Conservation (phyloP, 768 basidiomycete genomes). For the Lactifluus rugatus region DNA sequence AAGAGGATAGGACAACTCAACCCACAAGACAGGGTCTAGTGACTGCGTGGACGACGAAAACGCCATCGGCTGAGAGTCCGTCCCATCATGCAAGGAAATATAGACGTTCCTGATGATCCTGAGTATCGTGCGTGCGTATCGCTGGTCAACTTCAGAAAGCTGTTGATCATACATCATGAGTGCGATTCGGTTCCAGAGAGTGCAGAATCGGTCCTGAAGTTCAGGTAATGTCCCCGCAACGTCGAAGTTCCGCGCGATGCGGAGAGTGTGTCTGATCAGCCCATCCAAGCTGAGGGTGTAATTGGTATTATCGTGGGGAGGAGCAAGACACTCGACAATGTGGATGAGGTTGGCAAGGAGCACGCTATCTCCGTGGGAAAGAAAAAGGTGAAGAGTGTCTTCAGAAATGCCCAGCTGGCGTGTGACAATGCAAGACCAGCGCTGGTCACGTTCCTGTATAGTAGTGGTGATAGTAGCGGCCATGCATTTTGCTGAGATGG, state of each 20-base stretch:
- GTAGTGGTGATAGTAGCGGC: not conserved
- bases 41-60: slow-evolving; percentile 13
- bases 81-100: slow-evolving; percentile 12
- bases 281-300: slow-evolving; percentile 4
- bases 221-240: slow-evolving; percentile 3
- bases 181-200: slow-evolving; percentile 9
- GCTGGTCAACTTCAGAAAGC: slow-evolving; percentile 9
- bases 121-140: slow-evolving; percentile 9
- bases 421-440: slow-evolving; percentile 3
- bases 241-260: slow-evolving; percentile 7
- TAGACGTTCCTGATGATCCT: slow-evolving; percentile 11
- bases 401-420: slow-evolving; percentile 2
- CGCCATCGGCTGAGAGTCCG: slow-evolving; percentile 5
- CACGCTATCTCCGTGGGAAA: slow-evolving; percentile 11
- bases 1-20: slow-evolving; percentile 6
- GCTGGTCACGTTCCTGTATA: slow-evolving; percentile 8
- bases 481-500: slow-evolving; percentile 10
- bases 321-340: slow-evolving; percentile 1
- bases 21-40: slow-evolving; percentile 12
- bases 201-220: slow-evolving; percentile 6
- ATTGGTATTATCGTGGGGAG: not conserved
- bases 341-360: slow-evolving; percentile 14
- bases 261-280: slow-evolving; percentile 7
- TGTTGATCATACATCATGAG: not conserved
- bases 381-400: not conserved